Evolutionary conservation across 2,329 filamentous ascomycete species (phyloP).

Genomic region (Emergomyces pasteurianus): DNA sequence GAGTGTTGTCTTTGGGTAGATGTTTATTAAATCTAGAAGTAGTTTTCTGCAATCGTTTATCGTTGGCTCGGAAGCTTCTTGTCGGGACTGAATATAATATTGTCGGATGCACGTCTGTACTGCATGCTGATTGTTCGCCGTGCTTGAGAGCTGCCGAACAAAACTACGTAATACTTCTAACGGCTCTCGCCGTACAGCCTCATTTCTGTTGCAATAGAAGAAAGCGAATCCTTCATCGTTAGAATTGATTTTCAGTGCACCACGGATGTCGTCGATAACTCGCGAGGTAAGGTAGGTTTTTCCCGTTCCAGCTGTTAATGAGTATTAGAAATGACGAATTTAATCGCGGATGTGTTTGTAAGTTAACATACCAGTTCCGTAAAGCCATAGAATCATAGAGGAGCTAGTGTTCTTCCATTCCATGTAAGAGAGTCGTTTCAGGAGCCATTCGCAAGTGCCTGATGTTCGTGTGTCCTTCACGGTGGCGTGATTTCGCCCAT

Average conservation of each 20-base stretch:
- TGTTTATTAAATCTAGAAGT: conserved; percentile 16
- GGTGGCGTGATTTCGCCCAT: not conserved
- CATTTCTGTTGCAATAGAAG: conserved; percentile 26
- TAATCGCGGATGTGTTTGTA: not conserved
- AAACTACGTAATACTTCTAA: conserved; percentile 21
- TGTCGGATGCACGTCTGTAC: conserved; percentile 6
- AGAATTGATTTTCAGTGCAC: not conserved
- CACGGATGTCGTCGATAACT: conserved; percentile 17
- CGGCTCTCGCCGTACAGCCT: conserved; percentile 16
- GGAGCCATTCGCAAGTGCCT: not conserved
- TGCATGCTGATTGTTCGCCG: conserved; percentile 5
- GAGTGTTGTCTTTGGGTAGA: conserved; percentile 21
- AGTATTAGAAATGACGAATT: not conserved
- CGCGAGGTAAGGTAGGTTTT: conserved; percentile 18
- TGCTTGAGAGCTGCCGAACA: conserved; percentile 20
- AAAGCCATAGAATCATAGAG: conserved; percentile 13
- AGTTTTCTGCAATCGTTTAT: conserved; percentile 11
- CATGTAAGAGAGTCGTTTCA: conserved; percentile 4
- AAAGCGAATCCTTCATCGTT: conserved; percentile 20
- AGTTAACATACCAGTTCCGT: conserved; percentile 6
- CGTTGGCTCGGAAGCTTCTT: not conserved
- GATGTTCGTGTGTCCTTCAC: not conserved
- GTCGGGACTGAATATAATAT: not conserved
- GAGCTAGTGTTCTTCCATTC: conserved; percentile 11
- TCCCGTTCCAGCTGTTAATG: conserved; percentile 15